Conservation (phyloP, 108 stramenopile species). For the Cyclotella choctawhatcheeana region DNA sequence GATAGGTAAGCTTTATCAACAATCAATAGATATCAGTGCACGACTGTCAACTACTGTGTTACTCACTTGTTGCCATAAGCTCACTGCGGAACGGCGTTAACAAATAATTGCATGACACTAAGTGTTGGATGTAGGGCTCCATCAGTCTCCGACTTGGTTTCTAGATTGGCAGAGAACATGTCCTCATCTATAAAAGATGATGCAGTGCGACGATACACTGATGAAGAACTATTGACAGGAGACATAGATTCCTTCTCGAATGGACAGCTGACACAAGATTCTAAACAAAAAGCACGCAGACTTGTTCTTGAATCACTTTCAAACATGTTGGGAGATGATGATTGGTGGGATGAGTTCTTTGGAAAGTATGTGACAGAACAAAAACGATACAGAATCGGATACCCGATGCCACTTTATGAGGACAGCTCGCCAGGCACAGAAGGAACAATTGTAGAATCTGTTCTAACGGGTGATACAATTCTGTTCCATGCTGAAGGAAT, state of each 20-base stretch:
- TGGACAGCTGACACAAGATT: slow-evolving; percentile 43
- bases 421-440: slow-evolving; percentile 47
- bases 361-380: slow-evolving; percentile 74
- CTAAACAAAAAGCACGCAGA: slow-evolving; percentile 62
- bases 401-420: slow-evolving; percentile 56
- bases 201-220: slow-evolving; percentile 55
- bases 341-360: slow-evolving; percentile 72
- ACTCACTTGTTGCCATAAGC: slow-evolving; percentile 14
- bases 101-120: slow-evolving; percentile 81
- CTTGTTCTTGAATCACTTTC: slow-evolving; percentile 65
- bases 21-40: background rate
- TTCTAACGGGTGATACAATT: slow-evolving; percentile 44
- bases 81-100: slow-evolving; percentile 83
- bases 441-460: slow-evolving; percentile 29
- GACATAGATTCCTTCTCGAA: background rate
- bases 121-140: slow-evolving; percentile 89
- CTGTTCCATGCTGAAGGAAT: slow-evolving; percentile 81
- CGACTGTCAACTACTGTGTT: background rate
- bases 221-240: slow-evolving; percentile 40
- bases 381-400: slow-evolving; percentile 56
- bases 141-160: slow-evolving; percentile 75
- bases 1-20: slow-evolving; percentile 25
- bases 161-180: slow-evolving; percentile 64
- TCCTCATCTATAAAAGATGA: slow-evolving; percentile 38
- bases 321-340: slow-evolving; percentile 58